Evolutionary conservation across 257 asterid genomes (phyloP).

Genomic region (Solanum pinnatisectum): DNA sequence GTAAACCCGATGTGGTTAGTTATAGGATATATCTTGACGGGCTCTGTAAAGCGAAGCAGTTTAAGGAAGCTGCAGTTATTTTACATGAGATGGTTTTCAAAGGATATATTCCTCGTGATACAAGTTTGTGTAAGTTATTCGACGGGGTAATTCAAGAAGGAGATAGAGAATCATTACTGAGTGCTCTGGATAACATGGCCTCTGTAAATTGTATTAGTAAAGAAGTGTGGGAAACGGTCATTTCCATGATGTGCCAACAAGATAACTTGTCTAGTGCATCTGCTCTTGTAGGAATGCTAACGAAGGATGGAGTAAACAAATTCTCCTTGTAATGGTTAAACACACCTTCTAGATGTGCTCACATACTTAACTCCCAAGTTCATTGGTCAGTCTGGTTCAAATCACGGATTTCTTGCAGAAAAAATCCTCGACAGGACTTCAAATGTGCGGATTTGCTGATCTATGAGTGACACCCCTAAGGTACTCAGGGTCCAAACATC

Average conservation of each 20-base stretch:
- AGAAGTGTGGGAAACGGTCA: conserved; percentile 40
- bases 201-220: conserved; percentile 38
- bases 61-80: conserved; percentile 45
- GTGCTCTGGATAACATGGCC: conserved; percentile 30
- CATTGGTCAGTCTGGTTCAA: background rate
- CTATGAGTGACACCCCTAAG: background rate
- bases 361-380: background rate
- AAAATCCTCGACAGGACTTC: background rate
- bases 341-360: background rate
- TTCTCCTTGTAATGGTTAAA: background rate
- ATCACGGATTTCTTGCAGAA: background rate
- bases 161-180: conserved; percentile 22
- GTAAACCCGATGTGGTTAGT: conserved; percentile 58
- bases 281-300: conserved; percentile 25
- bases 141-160: conserved; percentile 20
- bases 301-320: background rate
- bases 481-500: background rate
- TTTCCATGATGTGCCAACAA: conserved; percentile 26
- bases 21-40: conserved; percentile 58
- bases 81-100: conserved; percentile 70
- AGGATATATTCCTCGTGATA: conserved; percentile 43
- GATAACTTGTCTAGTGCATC: conserved; percentile 14
- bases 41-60: conserved; percentile 41
- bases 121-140: conserved; percentile 26
- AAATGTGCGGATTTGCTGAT: background rate